Evolutionary conservation across 164 flowering plant genomes (phyloP), one percentile per base, ranked within the genome.

Genomic region (Piper betle): DNA sequence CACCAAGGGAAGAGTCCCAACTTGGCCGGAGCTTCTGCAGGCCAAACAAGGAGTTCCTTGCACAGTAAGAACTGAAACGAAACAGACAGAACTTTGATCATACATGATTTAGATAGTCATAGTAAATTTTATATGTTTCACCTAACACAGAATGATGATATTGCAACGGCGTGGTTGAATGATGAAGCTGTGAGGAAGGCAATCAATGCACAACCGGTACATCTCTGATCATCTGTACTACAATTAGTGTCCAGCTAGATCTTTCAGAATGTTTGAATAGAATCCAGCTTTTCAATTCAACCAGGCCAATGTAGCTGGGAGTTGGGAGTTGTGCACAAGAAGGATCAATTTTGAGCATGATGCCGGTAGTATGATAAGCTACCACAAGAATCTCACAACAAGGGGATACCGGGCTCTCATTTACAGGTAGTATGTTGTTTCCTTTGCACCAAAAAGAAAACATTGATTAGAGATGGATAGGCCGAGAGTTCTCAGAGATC

Each of bases 291-390:
- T 55, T 65, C 17, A 52, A 25, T 2, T 43, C 12, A 43, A 43
- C 52, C 20, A 12, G 96, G 71, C 38, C 58, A 79, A 66, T 66
- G 62, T 68, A 69, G 39, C 63, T 0, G 88, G 83, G 54, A 6
- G 53, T 19, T 93, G 99, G 97, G 84, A 76, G 48, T 62, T 94
- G 37, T 94, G 97, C 58, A 87, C 96, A n/a, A 82, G 55, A 64
- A 75, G 61, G 18, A 76, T 94, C 42, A 1, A 0, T 9, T 88
- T 63, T 65, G 0, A 55, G 37, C 91, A 84, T 75, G 91, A 91
- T 77, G 73, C 85, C 70, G 97, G 96, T 38, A 94, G 97, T 83
- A 86, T 91, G 99, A 84, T 94, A 69, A 66, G 63, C 50, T 88
- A 77, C 72, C 99, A 91, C 74, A 84, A 65, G 69, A 86, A 91